Base-by-base conservation (phyloP, 2,329 filamentous ascomycete species). In the Amauroascus verrucosus region DNA sequence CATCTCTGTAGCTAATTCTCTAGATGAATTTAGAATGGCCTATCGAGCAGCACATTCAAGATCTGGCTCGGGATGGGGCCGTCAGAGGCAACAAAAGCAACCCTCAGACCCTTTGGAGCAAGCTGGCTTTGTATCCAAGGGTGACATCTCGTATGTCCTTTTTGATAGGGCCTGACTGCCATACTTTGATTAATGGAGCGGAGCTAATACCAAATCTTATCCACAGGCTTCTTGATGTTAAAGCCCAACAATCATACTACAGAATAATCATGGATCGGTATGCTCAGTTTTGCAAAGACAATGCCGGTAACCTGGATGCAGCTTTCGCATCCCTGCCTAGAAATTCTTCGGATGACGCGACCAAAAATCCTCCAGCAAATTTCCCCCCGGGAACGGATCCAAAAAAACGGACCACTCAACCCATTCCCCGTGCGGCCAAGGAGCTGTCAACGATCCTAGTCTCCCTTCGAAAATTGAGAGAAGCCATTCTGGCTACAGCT, bases 71-170 rank as follows among this genome's bases (percentile, higher is more conserved):
- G 43, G 50, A 44, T 87, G 84, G 82, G 80, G 79, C 56, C 77
- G 86, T 58, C 73, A 94, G 58, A 89, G 85, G 67, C 84, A 86
- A 11, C 32, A 5, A 78, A 84, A 56, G 80, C 84, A 43, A 14
- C 51, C 51, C 4, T 73, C 82, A 54, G 89, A 96, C 67, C 81
- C 86, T 13, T 75, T 97, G 26, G 86, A 94, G 61, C 79, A 76
- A 56, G 85, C 94, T 60, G 90, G 91, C 1, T 77, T 95, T 59
- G 88, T 88, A 3, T 95, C 89, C 1, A 96, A 95, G 65, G 91
- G 91, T 50, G 91, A 97, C 68, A 86, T 78, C 46, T 84, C 86
- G 89, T 91, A 75, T 50, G 62, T 57, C 20, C 43, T 20, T 37
- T 53, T 32, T 43, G 47, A 16, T 38, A 7, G 47, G 11, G 22